Evolutionary conservation across 352 stramenopile species (phyloP).

Genomic region (Globisporangium middletonii): DNA sequence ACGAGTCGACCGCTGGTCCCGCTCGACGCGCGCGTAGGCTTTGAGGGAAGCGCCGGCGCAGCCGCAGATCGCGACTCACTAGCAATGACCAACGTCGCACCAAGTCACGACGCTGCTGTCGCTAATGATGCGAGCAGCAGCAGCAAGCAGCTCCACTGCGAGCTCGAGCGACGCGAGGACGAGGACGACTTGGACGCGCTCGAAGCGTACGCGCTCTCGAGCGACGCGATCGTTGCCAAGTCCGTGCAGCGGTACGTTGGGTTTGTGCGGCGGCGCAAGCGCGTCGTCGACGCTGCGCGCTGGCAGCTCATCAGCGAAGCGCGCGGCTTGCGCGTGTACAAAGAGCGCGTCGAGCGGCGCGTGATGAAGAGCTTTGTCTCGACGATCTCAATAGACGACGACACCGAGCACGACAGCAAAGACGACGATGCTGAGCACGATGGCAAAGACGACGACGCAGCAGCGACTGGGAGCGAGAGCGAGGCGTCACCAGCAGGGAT

Average conservation of each 20-base stretch:
- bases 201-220: constrained; percentile 32
- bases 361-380: constrained; percentile 7
- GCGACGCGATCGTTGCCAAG: constrained; percentile 49
- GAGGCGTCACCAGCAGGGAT: constrained; percentile 2
- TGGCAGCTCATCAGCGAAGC: constrained; percentile 37
- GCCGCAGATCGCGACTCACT: too few species aligned
- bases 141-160: not conserved
- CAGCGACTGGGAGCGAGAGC: constrained; percentile 9
- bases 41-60: too few species aligned
- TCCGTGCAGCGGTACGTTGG: constrained; percentile 44
- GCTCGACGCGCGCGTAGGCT: too few species aligned
- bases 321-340: constrained; percentile 46
- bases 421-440: too few species aligned
- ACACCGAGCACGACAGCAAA: too few species aligned
- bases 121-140: not conserved
- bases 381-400: not conserved
- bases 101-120: too few species aligned
- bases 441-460: not conserved
- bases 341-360: constrained; percentile 35
- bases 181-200: constrained; percentile 14
- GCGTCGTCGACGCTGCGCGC: constrained; percentile 28
- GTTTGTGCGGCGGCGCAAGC: constrained; percentile 32
- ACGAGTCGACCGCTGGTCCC: too few species aligned
- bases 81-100: too few species aligned
- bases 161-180: not conserved